phyloP scores from a whole-genome alignment of 116 monocot genomes.

The Zostera marina region DNA sequence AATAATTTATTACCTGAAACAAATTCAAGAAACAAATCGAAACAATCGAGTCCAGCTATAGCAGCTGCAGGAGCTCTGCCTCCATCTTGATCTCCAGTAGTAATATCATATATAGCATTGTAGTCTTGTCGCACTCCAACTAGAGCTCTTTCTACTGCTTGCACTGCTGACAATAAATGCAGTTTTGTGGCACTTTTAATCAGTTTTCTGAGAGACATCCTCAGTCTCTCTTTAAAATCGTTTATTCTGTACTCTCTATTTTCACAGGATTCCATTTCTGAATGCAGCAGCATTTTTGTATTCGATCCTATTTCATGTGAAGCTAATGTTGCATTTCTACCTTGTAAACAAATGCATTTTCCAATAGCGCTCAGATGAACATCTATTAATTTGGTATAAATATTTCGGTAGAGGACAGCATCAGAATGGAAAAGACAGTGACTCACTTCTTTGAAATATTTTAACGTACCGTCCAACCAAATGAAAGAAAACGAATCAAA shows the following conservation, averaged over 20 bases:
- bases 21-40: slow-evolving; percentile 62
- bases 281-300: slow-evolving; percentile 31
- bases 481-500: slow-evolving; percentile 22
- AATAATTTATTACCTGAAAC: slow-evolving; percentile 35
- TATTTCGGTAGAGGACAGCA: slow-evolving; percentile 32
- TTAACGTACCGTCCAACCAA: slow-evolving; percentile 60
- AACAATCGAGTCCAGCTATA: slow-evolving; percentile 66
- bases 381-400: slow-evolving; percentile 37
- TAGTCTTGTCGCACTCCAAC: slow-evolving; percentile 32
- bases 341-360: slow-evolving; percentile 69
- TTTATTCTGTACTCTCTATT: slow-evolving; percentile 12
- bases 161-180: slow-evolving; percentile 27
- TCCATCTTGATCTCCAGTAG: slow-evolving; percentile 35
- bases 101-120: slow-evolving; percentile 34
- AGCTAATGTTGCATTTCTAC: slow-evolving; percentile 52
- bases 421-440: slow-evolving; percentile 21
- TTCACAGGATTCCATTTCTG: slow-evolving; percentile 9
- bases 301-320: slow-evolving; percentile 50
- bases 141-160: slow-evolving; percentile 49
- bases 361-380: slow-evolving; percentile 59
- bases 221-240: slow-evolving; percentile 48
- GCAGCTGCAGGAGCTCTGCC: slow-evolving; percentile 44
- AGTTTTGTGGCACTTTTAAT: slow-evolving; percentile 20
- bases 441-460: slow-evolving; percentile 52
- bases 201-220: slow-evolving; percentile 45